Conservation (phyloP, 352 stramenopile genomes). For the Pythium guiyangense region DNA sequence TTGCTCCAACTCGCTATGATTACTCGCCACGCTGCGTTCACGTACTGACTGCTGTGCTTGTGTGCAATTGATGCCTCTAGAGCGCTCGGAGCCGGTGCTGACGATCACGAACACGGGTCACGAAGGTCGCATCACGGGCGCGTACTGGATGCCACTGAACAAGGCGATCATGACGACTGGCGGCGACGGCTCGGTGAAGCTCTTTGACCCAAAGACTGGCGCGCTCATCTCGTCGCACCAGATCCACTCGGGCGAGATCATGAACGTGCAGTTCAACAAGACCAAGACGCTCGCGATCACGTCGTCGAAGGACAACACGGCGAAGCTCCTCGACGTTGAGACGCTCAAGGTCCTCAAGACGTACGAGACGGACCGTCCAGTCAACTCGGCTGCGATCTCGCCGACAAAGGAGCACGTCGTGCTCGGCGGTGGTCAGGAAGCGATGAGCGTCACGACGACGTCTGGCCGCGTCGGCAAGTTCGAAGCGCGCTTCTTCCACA, state of each 20-base stretch:
- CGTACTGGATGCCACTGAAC: slow-evolving; percentile 86
- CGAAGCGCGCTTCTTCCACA: slow-evolving; percentile 98
- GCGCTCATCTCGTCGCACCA: slow-evolving; percentile 73
- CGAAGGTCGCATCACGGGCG: slow-evolving; percentile 74
- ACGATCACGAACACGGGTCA: slow-evolving; percentile 79
- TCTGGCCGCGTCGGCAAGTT: slow-evolving; percentile 92
- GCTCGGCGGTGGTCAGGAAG: slow-evolving; percentile 97
- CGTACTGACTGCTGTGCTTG: not conserved
- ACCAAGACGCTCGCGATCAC: slow-evolving; percentile 97
- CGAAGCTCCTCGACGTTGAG: slow-evolving; percentile 95
- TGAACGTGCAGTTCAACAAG: slow-evolving; percentile 94
- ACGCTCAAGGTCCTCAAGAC: slow-evolving; percentile 96
- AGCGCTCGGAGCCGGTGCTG: slow-evolving; percentile 54
- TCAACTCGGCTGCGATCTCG: slow-evolving; percentile 98
- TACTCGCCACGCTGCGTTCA: too few species aligned
- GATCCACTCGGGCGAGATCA: slow-evolving; percentile 96
- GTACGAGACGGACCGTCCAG: slow-evolving; percentile 97
- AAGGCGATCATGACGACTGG: slow-evolving; percentile 85
- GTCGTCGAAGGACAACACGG: slow-evolving; percentile 95
- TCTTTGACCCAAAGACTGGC: slow-evolving; percentile 78
- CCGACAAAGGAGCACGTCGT: slow-evolving; percentile 95
- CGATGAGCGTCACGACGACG: slow-evolving; percentile 96
- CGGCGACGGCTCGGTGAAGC: slow-evolving; percentile 73
- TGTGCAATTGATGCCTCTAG: slow-evolving; percentile 9
- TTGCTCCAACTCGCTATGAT: too few species aligned